Percentiles rank a stretch among this genome's conserved stretches.
Conservation (phyloP, 257 asterid species). For the Solanum bulbocastanum region DNA sequence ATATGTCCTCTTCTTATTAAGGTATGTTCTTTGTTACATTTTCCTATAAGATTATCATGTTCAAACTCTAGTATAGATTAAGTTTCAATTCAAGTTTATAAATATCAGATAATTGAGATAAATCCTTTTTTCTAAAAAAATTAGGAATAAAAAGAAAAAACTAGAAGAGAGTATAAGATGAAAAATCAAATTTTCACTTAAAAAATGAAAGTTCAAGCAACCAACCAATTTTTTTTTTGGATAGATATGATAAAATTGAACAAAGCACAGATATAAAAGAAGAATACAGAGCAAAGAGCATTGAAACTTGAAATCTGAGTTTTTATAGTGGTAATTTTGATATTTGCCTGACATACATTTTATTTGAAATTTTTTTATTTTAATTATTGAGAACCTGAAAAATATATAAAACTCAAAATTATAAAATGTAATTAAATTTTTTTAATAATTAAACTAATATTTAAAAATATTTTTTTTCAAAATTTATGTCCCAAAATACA, state of each 20-base stretch:
- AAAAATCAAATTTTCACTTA: not conserved
- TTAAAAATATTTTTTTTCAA: not conserved
- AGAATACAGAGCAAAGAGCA: not conserved
- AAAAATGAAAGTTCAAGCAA: not conserved
- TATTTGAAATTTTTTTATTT: not conserved
- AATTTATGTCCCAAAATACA: not conserved
- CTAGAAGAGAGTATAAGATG: not conserved
- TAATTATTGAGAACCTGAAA: not conserved
- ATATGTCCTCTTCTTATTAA: not conserved
- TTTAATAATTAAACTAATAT: too few relatives aligned
- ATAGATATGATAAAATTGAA: not conserved
- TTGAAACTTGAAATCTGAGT: not conserved
- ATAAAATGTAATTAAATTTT: too few relatives aligned
- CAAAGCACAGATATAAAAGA: not conserved
- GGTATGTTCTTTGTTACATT: not conserved
- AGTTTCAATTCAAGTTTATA: too few relatives aligned
- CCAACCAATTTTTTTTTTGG: not conserved
- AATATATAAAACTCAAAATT: too few relatives aligned
- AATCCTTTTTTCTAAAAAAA: not conserved
- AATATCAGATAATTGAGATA: too few relatives aligned
- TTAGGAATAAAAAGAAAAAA: fast-evolving
- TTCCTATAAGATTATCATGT: not conserved
- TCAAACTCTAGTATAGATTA: not conserved
- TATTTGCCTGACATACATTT: not conserved
- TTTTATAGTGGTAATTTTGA: not conserved